Evolutionary conservation across 768 basidiomycete species (phyloP).

Genomic region (Boletellus ananas): DNA sequence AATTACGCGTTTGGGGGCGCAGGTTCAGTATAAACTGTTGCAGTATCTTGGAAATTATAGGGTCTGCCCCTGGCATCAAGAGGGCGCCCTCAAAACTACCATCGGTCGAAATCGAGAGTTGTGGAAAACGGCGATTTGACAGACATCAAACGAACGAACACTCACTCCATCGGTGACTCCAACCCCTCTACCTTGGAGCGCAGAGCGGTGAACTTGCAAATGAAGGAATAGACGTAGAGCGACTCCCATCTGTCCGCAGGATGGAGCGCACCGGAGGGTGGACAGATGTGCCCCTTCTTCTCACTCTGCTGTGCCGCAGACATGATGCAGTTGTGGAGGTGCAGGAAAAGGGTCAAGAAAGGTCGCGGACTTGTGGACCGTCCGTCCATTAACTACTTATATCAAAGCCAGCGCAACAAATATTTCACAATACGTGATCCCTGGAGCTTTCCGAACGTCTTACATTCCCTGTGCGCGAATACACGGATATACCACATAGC

Average conservation of each 20-base stretch:
- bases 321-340: slow-evolving; percentile 37
- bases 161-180: slow-evolving; percentile 82
- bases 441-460: slow-evolving; percentile 24
- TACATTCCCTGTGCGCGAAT: slow-evolving; percentile 23
- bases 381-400: slow-evolving; percentile 37
- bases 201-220: slow-evolving; percentile 76
- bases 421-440: slow-evolving; percentile 33
- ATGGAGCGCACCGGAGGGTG: slow-evolving; percentile 61
- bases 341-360: slow-evolving; percentile 34
- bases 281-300: slow-evolving; percentile 52
- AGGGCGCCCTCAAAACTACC: slow-evolving; percentile 77
- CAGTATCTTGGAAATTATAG: slow-evolving; percentile 69
- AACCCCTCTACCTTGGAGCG: slow-evolving; percentile 74
- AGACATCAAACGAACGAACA: slow-evolving; percentile 26
- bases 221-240: slow-evolving; percentile 80
- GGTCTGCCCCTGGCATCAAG: slow-evolving; percentile 65
- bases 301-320: slow-evolving; percentile 32
- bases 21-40: slow-evolving; percentile 77
- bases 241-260: slow-evolving; percentile 85
- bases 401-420: slow-evolving; percentile 32
- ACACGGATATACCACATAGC: slow-evolving; percentile 20
- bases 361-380: slow-evolving; percentile 32
- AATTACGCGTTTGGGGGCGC: slow-evolving; percentile 84
- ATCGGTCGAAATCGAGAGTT: slow-evolving; percentile 31
- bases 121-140: slow-evolving; percentile 17